These are phyloP conservation scores for Magnaporthales sp. DNA, from an alignment of 2,329 filamentous ascomycete species.

Conservation along the genomic window DNA sequence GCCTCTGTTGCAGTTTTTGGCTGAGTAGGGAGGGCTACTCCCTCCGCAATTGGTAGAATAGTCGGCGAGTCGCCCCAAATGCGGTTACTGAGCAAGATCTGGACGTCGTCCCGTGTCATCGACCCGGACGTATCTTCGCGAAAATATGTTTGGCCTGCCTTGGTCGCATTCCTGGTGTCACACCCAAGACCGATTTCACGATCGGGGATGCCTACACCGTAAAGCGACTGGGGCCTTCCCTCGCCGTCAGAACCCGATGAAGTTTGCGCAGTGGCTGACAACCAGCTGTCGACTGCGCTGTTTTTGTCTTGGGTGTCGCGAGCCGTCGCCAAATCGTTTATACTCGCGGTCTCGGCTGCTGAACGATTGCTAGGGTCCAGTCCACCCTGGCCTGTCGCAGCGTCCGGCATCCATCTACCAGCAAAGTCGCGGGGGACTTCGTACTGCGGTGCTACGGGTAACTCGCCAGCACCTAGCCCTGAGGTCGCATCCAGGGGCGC, in stretches of 20 bases:
- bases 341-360: constrained; percentile 32
- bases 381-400: constrained; percentile 32
- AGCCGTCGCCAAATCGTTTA: constrained; percentile 37
- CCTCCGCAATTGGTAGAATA: constrained; percentile 32
- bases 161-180: constrained; percentile 39
- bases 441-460: constrained; percentile 14
- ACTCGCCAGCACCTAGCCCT: constrained; percentile 8
- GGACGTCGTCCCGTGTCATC: constrained; percentile 35
- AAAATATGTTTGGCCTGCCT: constrained; percentile 42
- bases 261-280: constrained; percentile 21
- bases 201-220: constrained; percentile 22
- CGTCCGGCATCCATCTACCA: constrained; percentile 32
- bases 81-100: constrained; percentile 38
- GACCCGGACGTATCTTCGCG: constrained; percentile 25
- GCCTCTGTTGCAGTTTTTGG: constrained; percentile 43
- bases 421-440: constrained; percentile 24
- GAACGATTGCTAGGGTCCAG: constrained; percentile 38
- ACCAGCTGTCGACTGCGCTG: constrained; percentile 41
- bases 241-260: background rate
- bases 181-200: constrained; percentile 35
- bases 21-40: constrained; percentile 26
- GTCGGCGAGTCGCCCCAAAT: constrained; percentile 42
- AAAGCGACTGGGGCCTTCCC: background rate
- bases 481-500: background rate
- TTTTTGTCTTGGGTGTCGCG: constrained; percentile 38